phyloP scores from a whole-genome alignment of 2,329 filamentous ascomycete genomes.

The Scedosporium dehoogii region DNA sequence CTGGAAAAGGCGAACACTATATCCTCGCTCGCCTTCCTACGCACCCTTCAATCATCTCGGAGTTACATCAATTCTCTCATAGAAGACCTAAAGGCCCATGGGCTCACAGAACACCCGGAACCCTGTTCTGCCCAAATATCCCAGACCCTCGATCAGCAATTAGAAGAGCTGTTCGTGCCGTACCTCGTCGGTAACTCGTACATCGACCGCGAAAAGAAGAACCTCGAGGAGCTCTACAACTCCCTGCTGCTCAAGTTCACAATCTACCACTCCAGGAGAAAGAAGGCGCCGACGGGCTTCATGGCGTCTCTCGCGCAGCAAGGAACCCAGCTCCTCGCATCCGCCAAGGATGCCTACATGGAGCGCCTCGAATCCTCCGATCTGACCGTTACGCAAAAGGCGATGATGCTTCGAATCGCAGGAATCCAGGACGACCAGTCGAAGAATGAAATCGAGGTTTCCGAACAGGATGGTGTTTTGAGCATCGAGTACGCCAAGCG shows the following conservation, averaged over 20 bases:
- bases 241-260: constrained; percentile 94
- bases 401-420: constrained; percentile 81
- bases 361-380: constrained; percentile 83
- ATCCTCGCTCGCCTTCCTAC: constrained; percentile 83
- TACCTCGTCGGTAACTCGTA: constrained; percentile 61
- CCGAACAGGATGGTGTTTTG: constrained; percentile 77
- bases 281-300: constrained; percentile 83
- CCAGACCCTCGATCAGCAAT: constrained; percentile 60
- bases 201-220: constrained; percentile 59
- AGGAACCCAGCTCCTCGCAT: constrained; percentile 77
- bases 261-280: constrained; percentile 80
- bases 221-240: constrained; percentile 72
- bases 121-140: constrained; percentile 79
- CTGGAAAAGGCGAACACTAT: constrained; percentile 88
- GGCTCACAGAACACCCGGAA: constrained; percentile 90
- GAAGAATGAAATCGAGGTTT: constrained; percentile 81
- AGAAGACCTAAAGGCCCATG: constrained; percentile 89
- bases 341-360: constrained; percentile 84
- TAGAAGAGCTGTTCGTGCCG: constrained; percentile 69
- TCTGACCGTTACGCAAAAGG: constrained; percentile 76
- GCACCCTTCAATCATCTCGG: constrained; percentile 81
- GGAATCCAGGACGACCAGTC: constrained; percentile 68
- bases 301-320: constrained; percentile 87
- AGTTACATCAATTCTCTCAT: constrained; percentile 80
- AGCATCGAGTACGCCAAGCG: constrained; percentile 85